A percentile compares a stretch with the other conserved stretches of the same genome.
phyloP scores from a whole-genome alignment of 495 filamentous ascomycete species.

The Penicillium ochrochloron region DNA sequence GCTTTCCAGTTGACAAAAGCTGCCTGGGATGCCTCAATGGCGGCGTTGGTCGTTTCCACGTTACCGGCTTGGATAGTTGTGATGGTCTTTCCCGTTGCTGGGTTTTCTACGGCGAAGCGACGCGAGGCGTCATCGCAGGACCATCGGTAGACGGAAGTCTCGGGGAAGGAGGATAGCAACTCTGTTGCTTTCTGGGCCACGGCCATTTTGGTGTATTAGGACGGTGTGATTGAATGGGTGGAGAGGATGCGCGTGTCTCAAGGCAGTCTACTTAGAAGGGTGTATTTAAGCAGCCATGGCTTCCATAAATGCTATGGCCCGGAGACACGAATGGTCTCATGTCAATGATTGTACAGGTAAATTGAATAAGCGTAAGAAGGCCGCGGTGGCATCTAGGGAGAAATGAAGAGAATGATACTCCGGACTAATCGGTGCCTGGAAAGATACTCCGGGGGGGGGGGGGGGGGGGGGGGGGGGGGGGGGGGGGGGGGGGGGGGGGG shows the following conservation, averaged over 20 bases:
- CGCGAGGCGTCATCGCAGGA: constrained; percentile 12
- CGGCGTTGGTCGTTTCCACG: constrained; percentile 11
- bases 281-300: too few species aligned
- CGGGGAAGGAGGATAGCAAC: not conserved
- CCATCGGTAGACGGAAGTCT: constrained; percentile 11
- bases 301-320: too few species aligned
- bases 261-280: not conserved
- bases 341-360: too few species aligned
- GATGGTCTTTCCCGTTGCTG: constrained; percentile 14
- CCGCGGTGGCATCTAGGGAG: not conserved
- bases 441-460: not conserved
- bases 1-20: constrained; percentile 15
- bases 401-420: not conserved
- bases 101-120: constrained; percentile 15
- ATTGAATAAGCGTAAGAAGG: too few species aligned
- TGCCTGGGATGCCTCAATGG: constrained; percentile 17
- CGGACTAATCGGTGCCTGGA: not conserved
- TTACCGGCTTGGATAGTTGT: constrained; percentile 20
- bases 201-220: not conserved
- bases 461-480: too few species aligned
- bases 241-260: not conserved
- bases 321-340: too few species aligned
- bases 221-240: not conserved
- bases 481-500: too few species aligned
- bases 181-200: not conserved